These are phyloP conservation scores for Wickerhamiella parazyma DNA, from an alignment of 805 yeast genomes.

Conservation along the genomic window DNA sequence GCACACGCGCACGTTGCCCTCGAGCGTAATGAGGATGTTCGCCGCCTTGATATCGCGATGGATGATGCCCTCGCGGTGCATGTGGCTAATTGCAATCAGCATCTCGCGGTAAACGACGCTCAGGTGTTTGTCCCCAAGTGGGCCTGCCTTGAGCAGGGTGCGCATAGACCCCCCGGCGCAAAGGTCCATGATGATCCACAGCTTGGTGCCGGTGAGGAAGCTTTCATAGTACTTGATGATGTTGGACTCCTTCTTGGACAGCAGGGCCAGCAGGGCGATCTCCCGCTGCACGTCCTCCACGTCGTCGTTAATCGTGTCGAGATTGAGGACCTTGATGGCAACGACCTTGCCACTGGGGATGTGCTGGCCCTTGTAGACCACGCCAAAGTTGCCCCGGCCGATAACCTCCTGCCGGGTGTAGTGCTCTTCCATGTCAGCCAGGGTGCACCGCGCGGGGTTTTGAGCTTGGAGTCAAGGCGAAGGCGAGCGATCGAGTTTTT, in stretches of 20 bases:
- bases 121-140: constrained; percentile 68
- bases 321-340: constrained; percentile 83
- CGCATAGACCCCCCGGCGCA: constrained; percentile 95
- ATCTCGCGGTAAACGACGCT: constrained; percentile 79
- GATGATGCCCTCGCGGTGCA: constrained; percentile 81
- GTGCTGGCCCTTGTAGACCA: constrained; percentile 71
- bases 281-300: constrained; percentile 91
- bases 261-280: constrained; percentile 68
- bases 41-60: constrained; percentile 97
- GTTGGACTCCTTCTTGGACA: constrained; percentile 68
- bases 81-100: constrained; percentile 59
- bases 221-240: constrained; percentile 89
- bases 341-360: constrained; percentile 55
- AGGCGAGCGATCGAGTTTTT: background rate
- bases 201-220: constrained; percentile 69
- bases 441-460: background rate
- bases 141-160: constrained; percentile 74
- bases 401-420: constrained; percentile 79
- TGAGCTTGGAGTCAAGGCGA: too few relatives aligned
- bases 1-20: constrained; percentile 82
- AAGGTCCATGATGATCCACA: constrained; percentile 96
- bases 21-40: constrained; percentile 74
- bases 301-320: constrained; percentile 89
- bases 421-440: constrained; percentile 3
- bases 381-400: constrained; percentile 94